A percentile compares a stretch with the other conserved stretches of the same genome.
These are phyloP conservation scores for Ilex aquifolium DNA, from an alignment of 257 asterid genomes.

Conservation along the genomic window DNA sequence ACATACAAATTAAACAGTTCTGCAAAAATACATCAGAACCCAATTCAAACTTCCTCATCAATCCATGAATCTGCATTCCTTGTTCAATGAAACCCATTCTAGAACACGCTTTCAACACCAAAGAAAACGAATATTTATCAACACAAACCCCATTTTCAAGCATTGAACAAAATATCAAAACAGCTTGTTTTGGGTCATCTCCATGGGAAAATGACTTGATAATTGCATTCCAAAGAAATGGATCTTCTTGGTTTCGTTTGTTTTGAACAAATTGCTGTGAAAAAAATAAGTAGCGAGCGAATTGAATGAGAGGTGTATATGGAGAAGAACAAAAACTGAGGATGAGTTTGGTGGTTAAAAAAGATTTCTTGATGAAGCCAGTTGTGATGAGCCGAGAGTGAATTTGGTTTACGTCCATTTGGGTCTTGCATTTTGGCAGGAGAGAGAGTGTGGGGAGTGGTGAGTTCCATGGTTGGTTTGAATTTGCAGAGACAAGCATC, in stretches of 20 bases:
- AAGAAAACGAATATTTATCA: constrained; percentile 65
- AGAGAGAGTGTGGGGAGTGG: constrained; percentile 25
- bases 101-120: constrained; percentile 66
- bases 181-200: constrained; percentile 45
- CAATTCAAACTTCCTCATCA: constrained; percentile 51
- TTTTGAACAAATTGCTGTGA: constrained; percentile 7
- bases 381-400: constrained; percentile 63
- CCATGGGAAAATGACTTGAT: constrained; percentile 59
- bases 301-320: constrained; percentile 32
- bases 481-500: constrained; percentile 39
- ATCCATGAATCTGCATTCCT: constrained; percentile 78
- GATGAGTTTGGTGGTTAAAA: constrained; percentile 46
- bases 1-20: constrained; percentile 61
- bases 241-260: constrained; percentile 27
- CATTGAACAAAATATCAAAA: constrained; percentile 60
- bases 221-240: constrained; percentile 69
- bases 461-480: constrained; percentile 54
- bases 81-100: constrained; percentile 26
- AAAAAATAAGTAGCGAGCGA: constrained; percentile 52
- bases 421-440: constrained; percentile 55
- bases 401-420: constrained; percentile 47
- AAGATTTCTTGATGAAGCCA: constrained; percentile 46
- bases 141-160: constrained; percentile 48
- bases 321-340: constrained; percentile 40
- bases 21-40: constrained; percentile 52